Evolutionary conservation across 1,284 basidiomycete species (phyloP).

Genomic region (Trametes pubescens): DNA sequence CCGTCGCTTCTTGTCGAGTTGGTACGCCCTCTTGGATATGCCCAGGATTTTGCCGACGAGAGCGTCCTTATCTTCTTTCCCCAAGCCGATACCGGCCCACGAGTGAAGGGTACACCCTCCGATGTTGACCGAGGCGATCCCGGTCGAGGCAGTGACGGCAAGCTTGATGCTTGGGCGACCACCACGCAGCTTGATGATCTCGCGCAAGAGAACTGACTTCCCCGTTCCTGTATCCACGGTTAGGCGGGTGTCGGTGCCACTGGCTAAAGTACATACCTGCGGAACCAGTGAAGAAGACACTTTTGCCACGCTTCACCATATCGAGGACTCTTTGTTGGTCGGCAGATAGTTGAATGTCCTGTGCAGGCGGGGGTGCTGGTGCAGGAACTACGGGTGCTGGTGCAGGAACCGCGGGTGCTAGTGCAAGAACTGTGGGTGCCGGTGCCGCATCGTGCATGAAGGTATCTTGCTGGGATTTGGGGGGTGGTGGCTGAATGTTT

Average conservation of each 20-base stretch:
- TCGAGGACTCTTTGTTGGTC: conserved; percentile 68
- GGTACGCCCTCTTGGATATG: conserved; percentile 45
- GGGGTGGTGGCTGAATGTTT: background rate
- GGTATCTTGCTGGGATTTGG: background rate
- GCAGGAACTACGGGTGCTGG: conserved; percentile 6
- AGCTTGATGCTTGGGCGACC: conserved; percentile 37
- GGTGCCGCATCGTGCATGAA: background rate
- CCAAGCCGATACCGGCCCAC: conserved; percentile 91
- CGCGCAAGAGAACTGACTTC: conserved; percentile 92
- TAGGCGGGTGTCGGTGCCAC: background rate
- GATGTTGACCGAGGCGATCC: conserved; percentile 95
- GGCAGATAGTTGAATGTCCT: conserved; percentile 44
- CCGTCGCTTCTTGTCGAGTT: conserved; percentile 49
- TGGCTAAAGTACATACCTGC: conserved; percentile 56
- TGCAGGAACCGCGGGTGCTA: conserved; percentile 5
- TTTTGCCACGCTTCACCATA: conserved; percentile 64
- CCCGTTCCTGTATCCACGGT: conserved; percentile 72
- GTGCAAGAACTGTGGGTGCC: conserved; percentile 1
- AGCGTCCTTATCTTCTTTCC: conserved; percentile 69
- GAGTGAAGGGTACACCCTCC: conserved; percentile 95
- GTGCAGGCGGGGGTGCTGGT: background rate
- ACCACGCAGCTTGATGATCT: conserved; percentile 72
- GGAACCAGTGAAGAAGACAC: conserved; percentile 84
- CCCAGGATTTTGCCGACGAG: conserved; percentile 73
- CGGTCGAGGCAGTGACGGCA: conserved; percentile 76